Evolutionary conservation across 192 early-diverging fungal species (phyloP).

Genomic region (Mortierella claussenii): DNA sequence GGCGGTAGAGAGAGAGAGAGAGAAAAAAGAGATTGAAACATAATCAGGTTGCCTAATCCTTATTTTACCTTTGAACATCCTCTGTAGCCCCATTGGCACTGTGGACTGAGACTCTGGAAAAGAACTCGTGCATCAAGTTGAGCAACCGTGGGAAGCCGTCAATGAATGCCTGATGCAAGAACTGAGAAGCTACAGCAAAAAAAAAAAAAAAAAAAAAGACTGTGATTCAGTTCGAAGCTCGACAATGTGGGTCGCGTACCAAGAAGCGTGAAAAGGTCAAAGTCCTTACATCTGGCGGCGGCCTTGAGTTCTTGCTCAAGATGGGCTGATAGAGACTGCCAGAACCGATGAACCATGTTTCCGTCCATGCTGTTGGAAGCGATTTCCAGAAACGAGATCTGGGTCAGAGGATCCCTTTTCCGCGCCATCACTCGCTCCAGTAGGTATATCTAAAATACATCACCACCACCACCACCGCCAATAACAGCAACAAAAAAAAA

Average conservation of each 20-base stretch:
- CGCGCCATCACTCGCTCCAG: constrained; percentile 62
- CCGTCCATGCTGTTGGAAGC: constrained; percentile 60
- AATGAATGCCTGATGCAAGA: constrained; percentile 63
- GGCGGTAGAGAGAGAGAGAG: no score
- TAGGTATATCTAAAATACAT: constrained; percentile 53
- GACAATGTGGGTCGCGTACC: no score
- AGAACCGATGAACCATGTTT: constrained; percentile 64
- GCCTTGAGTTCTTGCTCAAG: constrained; percentile 65
- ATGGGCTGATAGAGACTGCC: constrained; percentile 61
- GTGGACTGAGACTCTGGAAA: constrained; percentile 62
- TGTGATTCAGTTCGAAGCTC: no score
- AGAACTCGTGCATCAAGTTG: constrained; percentile 63
- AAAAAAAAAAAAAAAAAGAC: neutral
- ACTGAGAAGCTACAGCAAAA: constrained; percentile 54
- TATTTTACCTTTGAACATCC: constrained; percentile 61
- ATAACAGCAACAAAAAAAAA: no score
- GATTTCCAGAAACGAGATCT: constrained; percentile 63
- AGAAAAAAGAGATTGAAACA: no score
- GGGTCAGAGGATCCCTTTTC: constrained; percentile 60
- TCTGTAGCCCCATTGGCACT: constrained; percentile 52
- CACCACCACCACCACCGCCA: no score
- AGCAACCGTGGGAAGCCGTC: constrained; percentile 63
- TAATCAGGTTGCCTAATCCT: neutral
- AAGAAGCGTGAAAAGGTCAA: no score
- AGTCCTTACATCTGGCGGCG: constrained; percentile 60